Evolutionary conservation across 768 basidiomycete species (phyloP).

Genomic region (Strobilomyces dryophilus): DNA sequence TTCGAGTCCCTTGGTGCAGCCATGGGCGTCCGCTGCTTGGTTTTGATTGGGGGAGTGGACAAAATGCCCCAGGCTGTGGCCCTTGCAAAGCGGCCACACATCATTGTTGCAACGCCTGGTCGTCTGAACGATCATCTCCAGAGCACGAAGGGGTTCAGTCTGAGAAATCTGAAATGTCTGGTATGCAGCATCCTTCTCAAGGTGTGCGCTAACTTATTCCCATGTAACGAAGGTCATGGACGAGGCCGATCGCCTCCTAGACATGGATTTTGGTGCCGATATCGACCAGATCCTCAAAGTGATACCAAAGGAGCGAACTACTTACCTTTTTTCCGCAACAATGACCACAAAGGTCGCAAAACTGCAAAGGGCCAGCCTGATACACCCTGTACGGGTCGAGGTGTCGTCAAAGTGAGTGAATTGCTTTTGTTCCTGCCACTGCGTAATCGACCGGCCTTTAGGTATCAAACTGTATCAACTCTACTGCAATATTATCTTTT

Average conservation of each 20-base stretch:
- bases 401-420: conserved; percentile 81
- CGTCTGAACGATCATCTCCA: conserved; percentile 91
- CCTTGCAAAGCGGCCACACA: conserved; percentile 89
- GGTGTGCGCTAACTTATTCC: background rate
- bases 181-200: conserved; percentile 41
- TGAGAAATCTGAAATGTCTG: conserved; percentile 82
- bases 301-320: conserved; percentile 90
- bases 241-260: conserved; percentile 92
- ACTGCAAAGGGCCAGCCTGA: conserved; percentile 88
- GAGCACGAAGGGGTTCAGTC: conserved; percentile 94
- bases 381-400: conserved; percentile 91
- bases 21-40: conserved; percentile 88
- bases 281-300: conserved; percentile 97
- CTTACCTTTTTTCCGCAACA: conserved; percentile 96
- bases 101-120: conserved; percentile 94
- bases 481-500: conserved; percentile 95
- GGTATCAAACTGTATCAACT: conserved; percentile 96
- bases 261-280: conserved; percentile 94
- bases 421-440: background rate
- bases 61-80: conserved; percentile 88
- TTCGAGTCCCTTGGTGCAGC: conserved; percentile 88
- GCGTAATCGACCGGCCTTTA: conserved; percentile 28
- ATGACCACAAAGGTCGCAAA: conserved; percentile 99
- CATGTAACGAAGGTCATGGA: conserved; percentile 73
- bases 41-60: conserved; percentile 95